phyloP scores from a whole-genome alignment of 306 rosid species.

The Alnus glutinosa region DNA sequence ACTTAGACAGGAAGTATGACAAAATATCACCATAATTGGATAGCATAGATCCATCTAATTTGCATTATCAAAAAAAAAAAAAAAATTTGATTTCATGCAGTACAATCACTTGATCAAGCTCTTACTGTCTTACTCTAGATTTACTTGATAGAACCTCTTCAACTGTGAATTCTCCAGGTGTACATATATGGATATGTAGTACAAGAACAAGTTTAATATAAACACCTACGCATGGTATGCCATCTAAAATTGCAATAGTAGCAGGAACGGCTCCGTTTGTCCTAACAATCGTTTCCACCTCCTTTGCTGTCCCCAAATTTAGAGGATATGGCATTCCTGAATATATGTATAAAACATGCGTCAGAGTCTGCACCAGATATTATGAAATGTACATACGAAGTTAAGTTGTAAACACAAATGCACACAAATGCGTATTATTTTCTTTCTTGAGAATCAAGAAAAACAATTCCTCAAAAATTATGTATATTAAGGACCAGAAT shows the following conservation, averaged over 20 bases:
- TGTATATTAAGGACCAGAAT: not conserved
- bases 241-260: constrained; percentile 89
- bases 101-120: not conserved
- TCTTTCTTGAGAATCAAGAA: not conserved
- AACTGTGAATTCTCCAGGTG: not conserved
- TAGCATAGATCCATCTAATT: not conserved
- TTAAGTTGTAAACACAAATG: not conserved
- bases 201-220: constrained; percentile 24
- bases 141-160: not conserved
- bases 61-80: not conserved
- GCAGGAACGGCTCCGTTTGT: constrained; percentile 93
- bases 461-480: not conserved
- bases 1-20: not conserved
- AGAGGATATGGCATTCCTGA: constrained; percentile 96
- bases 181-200: not conserved
- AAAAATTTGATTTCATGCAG: not conserved
- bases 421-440: not conserved
- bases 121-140: not conserved
- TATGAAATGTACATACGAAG: not conserved
- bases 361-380: not conserved
- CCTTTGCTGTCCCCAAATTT: constrained; percentile 81
- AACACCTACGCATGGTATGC: constrained; percentile 80
- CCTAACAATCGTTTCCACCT: constrained; percentile 75
- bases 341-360: constrained; percentile 28
- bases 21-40: not conserved